Base-by-base conservation (phyloP, 192 early-diverging fungal genomes). In the Obelidium mucronatum region DNA sequence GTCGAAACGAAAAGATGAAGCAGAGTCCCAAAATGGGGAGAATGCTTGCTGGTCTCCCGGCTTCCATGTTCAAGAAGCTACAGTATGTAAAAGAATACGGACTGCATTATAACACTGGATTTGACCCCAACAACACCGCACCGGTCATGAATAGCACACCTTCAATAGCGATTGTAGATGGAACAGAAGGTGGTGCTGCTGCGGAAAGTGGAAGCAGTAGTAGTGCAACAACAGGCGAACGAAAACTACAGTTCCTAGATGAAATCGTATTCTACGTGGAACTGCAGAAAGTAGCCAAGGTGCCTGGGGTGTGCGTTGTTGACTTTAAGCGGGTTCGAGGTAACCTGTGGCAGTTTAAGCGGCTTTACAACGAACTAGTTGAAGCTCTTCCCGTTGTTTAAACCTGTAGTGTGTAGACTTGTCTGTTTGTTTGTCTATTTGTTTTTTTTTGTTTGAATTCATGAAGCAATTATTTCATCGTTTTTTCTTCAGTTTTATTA, bases 241-340 rank as follows among this genome's bases (percentile, higher is more conserved):
- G 26, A 33, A 33, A 33, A 24, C 58, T 60, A 26, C 58, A 60
- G 24, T 60, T 60, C 33, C 15, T 60, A 24, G 58, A 60, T 34
- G 58, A 60, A 26, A 60, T 60, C 24, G 58, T 60, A 13, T 60
- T 60, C 58, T 60, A 60, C 24, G 58, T 60, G 6, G 58, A 60
- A 33, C 58, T 60, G 24, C 58, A 60, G 1, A 60, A 60, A 26
- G 58, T 60, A 19, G 33, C 26, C 6, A 60, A 60, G 6, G 33
- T 60, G 58, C 58, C 63, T 22, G 86, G 87, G 11, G 72, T 88
- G n/a, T 83, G 76, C 73, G 78, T 84, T 13, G 70, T 77, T 17
- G 75, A 77, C 55, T 77, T 77, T 59, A 71, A 72, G 58, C 28
- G 75, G 59, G 62, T 69, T 11, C 75, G 70, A 33, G 75, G 75